A percentile compares a stretch with the other conserved stretches of the same genome.
Conservation (phyloP, 805 yeast genomes). For the Dipodascopsis tothii region DNA sequence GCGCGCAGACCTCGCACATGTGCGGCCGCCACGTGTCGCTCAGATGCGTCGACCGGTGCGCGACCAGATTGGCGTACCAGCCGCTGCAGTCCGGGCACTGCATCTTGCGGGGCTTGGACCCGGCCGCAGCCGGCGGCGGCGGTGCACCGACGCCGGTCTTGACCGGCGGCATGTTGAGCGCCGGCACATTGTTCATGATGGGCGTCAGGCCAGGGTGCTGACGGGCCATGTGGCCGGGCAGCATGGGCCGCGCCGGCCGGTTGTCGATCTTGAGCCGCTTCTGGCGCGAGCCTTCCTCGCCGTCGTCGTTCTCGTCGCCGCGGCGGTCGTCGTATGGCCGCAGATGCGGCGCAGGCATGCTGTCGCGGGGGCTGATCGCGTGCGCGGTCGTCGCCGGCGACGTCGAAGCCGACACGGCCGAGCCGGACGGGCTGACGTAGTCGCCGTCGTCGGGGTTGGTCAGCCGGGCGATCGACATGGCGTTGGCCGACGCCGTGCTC, state of each 20-base stretch:
- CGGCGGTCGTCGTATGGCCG: too few species aligned
- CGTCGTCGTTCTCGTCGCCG: neutral
- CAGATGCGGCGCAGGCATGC: too few species aligned
- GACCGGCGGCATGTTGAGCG: too few species aligned
- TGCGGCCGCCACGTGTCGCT: slow-evolving; percentile 69
- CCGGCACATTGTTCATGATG: too few species aligned
- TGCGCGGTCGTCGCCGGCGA: neutral
- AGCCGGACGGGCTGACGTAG: slow-evolving; percentile 15
- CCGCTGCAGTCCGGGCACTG: slow-evolving; percentile 65
- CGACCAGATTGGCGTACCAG: slow-evolving; percentile 69
- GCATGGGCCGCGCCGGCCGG: neutral
- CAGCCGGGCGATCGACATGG: slow-evolving; percentile 26
- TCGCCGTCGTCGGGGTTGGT: slow-evolving; percentile 21
- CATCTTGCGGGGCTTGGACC: slow-evolving; percentile 42
- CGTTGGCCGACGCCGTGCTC: neutral
- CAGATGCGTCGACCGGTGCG: slow-evolving; percentile 73
- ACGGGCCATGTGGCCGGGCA: too few species aligned
- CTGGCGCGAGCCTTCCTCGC: neutral
- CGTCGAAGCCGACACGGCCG: slow-evolving; percentile 21
- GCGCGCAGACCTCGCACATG: slow-evolving; percentile 64
- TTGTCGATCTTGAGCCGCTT: neutral
- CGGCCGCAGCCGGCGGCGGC: neutral
- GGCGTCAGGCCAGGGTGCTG: too few species aligned
- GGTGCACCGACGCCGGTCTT: too few species aligned
- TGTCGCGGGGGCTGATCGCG: too few species aligned